Evolutionary conservation across 1,284 basidiomycete genomes (phyloP), one percentile per base, ranked within the genome.

Genomic region (Chondrostereum purpureum): DNA sequence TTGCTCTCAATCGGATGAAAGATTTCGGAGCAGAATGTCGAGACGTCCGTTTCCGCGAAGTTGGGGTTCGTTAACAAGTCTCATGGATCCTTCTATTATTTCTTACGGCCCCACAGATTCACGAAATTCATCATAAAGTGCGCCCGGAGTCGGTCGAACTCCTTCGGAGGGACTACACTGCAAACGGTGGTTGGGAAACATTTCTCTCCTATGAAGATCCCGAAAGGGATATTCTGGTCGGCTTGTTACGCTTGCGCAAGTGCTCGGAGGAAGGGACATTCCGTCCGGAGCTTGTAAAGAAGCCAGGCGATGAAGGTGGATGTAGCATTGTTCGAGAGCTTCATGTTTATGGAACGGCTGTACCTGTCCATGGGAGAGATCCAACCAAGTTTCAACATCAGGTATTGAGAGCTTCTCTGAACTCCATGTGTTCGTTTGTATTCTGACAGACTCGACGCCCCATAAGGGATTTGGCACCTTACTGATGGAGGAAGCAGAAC

Each of bases 121-220:
- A 98, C 66, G 96, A 99, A 68, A 99, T 99, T 44, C 96, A 99
- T 63, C 84, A 96, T 71, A 94, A 96, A 68, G 91, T 98, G 39
- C 83, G 93, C 33, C 96, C 96, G 41, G 91, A 95, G 59, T 89
- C 92, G 22, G 89, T 97, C 45, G 96, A 99, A 66, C 83, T 99
- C n/a, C 80, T 99, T 27, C 81, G 96, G 44, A 77, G 96, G 42
- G 96, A 99, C 65, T 99, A 99, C 65, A 75, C 88, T 2, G 96
- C 96, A 20, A 99, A 99, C 58, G 95, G 92, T 2, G 91, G 95
- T 18, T 99, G 96, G 96, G 96, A 99, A 68, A 98, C 95, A 0
- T 99, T 99, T 78, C 70, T 99, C 13, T 94, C 93, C 16, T 99
- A 99, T 62, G 96, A 99, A 68, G 96, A 99, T 64, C 94, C 95